Base-by-base conservation (phyloP, 805 yeast species). In the Lipomyces yamadae region DNA sequence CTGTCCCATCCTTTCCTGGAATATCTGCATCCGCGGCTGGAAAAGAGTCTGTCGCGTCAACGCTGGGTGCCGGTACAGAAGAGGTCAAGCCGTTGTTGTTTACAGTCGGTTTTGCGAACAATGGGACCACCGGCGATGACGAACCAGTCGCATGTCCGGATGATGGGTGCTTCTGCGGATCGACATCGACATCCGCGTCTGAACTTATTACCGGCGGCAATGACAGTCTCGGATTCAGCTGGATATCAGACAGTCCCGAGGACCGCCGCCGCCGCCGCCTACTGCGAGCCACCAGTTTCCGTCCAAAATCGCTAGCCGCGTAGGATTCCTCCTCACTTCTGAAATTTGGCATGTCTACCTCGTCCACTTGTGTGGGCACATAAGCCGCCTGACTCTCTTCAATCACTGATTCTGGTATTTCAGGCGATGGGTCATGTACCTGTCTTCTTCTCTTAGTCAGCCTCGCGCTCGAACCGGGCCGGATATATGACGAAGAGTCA, bases 81-180 rank as follows among this genome's bases (percentile, higher is more conserved):
- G 34, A 11, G 56, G 18, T 53, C 34, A 33, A 32, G 8, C 10
- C 34, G 55, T 52, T 29, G 55, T 29, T 34, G 13, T 29, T 24
- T 29, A n/a, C 18, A 29, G 32, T 30, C 18, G 58, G 58, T 29
- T 33, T 56, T n/a, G 32, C 58, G 34, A 56, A 56, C 24, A 56
- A 33, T 56, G 58, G 11, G 30, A 39, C 5, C n/a, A 34, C 61
- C 24, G 61, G 61, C 39, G 52, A 48, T n/a, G 61, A 48, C 34
- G 39, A 39, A 34, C 30, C 32, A 58, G 59, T 18, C 4, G 61
- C 55, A 29, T 29, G 55, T 52, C 55, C 55, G n/a, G 55, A 52
- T 2, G 68, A 65, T 39, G 68, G 56, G 15, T 52, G 62, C 59
- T 65, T 65, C 37, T 61, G 65, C 6, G 68, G 68, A 57, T 65